phyloP scores from a whole-genome alignment of 495 filamentous ascomycete species.

The Elaphomyces granulatus region DNA sequence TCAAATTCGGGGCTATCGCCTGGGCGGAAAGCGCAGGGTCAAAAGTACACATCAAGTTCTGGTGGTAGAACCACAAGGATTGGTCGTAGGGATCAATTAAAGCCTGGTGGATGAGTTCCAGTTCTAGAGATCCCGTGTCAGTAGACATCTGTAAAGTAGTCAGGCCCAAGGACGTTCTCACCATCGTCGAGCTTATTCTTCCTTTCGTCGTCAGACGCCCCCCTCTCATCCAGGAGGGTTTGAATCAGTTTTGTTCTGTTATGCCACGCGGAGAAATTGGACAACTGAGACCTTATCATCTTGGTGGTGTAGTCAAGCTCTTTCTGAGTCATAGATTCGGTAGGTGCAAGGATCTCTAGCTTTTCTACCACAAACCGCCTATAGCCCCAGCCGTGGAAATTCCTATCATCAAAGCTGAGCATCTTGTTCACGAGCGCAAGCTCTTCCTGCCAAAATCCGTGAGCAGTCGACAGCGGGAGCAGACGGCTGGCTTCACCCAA shows the following conservation, averaged over 20 bases:
- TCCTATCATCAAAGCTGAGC: slow-evolving; percentile 71
- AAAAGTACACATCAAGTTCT: slow-evolving; percentile 56
- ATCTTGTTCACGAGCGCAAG: slow-evolving; percentile 70
- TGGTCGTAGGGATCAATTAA: slow-evolving; percentile 86
- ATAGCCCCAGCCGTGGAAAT: slow-evolving; percentile 97
- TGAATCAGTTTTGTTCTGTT: slow-evolving; percentile 72
- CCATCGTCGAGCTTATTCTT: slow-evolving; percentile 58
- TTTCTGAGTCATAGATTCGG: slow-evolving; percentile 46
- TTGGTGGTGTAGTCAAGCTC: slow-evolving; percentile 84
- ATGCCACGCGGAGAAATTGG: slow-evolving; percentile 98
- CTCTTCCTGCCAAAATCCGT: slow-evolving; percentile 67
- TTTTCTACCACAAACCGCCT: slow-evolving; percentile 55
- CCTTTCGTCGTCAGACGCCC: slow-evolving; percentile 45
- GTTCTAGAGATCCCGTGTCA: slow-evolving; percentile 37
- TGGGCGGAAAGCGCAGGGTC: slow-evolving; percentile 32
- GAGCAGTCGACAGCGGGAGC: slow-evolving; percentile 39
- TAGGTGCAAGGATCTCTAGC: slow-evolving; percentile 44
- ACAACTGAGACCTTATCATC: slow-evolving; percentile 70
- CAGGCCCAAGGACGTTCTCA: slow-evolving; percentile 16
- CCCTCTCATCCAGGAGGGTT: slow-evolving; percentile 51
- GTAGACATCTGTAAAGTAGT: slow-evolving; percentile 4
- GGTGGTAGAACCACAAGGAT: slow-evolving; percentile 92
- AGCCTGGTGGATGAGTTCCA: slow-evolving; percentile 57
- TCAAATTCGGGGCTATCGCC: slow-evolving; percentile 50
- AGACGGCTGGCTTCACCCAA: slow-evolving; percentile 53